Evolutionary conservation across 495 filamentous ascomycete species (phyloP).

Genomic region (Jackrogersella minutella): DNA sequence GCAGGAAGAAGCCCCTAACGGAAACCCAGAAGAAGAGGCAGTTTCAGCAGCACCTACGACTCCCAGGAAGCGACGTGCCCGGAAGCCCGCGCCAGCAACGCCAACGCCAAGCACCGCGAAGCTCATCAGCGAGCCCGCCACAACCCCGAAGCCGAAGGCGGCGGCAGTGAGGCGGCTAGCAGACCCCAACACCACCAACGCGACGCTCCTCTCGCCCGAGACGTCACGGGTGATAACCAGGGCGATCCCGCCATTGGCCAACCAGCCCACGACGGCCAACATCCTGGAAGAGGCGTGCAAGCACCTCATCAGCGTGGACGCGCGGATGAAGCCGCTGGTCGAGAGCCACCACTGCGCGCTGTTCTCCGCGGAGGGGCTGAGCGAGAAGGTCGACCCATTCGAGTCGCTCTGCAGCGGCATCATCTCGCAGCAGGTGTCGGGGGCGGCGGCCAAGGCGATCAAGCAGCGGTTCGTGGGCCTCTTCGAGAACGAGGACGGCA

Average conservation of each 20-base stretch:
- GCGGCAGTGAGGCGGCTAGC: conserved; percentile 56
- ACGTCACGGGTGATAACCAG: conserved; percentile 74
- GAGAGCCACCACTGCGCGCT: conserved; percentile 76
- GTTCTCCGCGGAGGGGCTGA: conserved; percentile 83
- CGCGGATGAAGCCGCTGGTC: conserved; percentile 75
- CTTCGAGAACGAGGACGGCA: conserved; percentile 61
- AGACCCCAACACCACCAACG: conserved; percentile 67
- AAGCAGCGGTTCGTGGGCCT: conserved; percentile 82
- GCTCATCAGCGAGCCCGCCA: conserved; percentile 45
- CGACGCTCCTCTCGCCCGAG: conserved; percentile 78
- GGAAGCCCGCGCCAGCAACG: conserved; percentile 43
- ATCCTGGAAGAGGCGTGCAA: conserved; percentile 80
- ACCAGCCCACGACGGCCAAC: conserved; percentile 71
- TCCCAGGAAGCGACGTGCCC: conserved; percentile 45
- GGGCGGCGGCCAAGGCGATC: conserved; percentile 87
- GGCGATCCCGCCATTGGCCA: conserved; percentile 61
- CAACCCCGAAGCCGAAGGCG: conserved; percentile 46
- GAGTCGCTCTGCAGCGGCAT: conserved; percentile 82
- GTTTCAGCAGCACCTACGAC: conserved; percentile 40
- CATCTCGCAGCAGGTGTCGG: conserved; percentile 95
- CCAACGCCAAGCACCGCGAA: conserved; percentile 50
- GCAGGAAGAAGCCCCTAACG: conserved; percentile 8
- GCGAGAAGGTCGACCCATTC: conserved; percentile 88
- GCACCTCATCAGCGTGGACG: conserved; percentile 79
- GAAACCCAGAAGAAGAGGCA: conserved; percentile 12